Evolutionary conservation across 2,329 filamentous ascomycete genomes (phyloP).

Genomic region (Trichoderma simmonsii): DNA sequence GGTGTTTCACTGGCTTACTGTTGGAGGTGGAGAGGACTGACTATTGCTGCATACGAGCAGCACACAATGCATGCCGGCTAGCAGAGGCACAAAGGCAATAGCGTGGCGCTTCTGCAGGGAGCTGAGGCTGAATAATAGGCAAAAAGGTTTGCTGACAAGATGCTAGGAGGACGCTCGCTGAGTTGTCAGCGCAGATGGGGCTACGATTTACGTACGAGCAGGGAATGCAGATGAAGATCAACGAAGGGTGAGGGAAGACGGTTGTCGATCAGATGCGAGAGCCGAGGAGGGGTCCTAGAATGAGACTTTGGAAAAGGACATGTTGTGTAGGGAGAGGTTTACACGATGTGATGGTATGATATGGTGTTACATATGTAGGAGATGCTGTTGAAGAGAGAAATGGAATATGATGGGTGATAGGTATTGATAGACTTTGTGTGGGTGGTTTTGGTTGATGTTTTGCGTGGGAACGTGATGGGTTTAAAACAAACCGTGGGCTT

Average conservation of each 20-base stretch:
- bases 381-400: neutral
- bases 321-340: neutral
- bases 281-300: neutral
- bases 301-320: neutral
- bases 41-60: neutral
- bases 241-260: neutral
- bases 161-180: neutral
- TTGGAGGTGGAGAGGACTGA: neutral
- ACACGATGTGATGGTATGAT: neutral
- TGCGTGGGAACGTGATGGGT: neutral
- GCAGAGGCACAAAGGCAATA: neutral
- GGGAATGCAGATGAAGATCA: neutral
- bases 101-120: neutral
- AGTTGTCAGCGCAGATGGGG: slow-evolving; percentile 3
- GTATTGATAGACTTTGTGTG: neutral
- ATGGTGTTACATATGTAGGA: neutral
- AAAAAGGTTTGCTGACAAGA: neutral
- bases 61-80: slow-evolving; percentile 2
- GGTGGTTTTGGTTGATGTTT: neutral
- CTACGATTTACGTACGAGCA: neutral
- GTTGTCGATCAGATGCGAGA: neutral
- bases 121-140: neutral
- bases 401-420: neutral
- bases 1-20: neutral
- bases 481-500: neutral